Conservation (phyloP, 257 asterid genomes). For the Scutellaria minor region DNA sequence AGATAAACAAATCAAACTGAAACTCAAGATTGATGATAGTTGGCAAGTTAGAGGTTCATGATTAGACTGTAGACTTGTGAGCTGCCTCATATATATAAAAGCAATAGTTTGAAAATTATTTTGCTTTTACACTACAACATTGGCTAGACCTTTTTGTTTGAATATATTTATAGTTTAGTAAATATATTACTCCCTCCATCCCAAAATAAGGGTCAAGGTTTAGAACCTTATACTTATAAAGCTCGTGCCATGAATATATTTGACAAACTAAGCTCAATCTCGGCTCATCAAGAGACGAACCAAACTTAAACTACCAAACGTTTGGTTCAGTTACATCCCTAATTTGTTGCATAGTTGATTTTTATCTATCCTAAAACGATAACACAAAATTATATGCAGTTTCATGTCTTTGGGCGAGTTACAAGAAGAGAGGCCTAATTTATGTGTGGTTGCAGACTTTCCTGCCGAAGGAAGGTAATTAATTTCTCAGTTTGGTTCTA, state of each 20-base stretch:
- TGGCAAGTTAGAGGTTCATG: no score
- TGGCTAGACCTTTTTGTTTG: no score
- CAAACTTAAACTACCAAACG: not conserved
- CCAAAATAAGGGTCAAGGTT: no score
- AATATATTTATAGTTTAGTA: no score
- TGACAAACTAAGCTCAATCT: not conserved
- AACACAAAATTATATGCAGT: slow-evolving; percentile 48
- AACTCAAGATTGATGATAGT: no score
- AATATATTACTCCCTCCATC: no score
- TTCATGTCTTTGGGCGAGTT: slow-evolving; percentile 59
- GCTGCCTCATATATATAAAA: no score
- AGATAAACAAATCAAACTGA: not conserved
- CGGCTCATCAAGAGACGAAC: not conserved
- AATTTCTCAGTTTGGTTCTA: slow-evolving; percentile 28
- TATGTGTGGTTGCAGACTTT: slow-evolving; percentile 69
- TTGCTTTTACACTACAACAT: no score
- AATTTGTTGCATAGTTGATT: not conserved
- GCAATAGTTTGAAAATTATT: no score
- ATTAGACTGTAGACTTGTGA: no score
- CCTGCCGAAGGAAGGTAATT: slow-evolving; percentile 67
- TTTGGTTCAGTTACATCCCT: not conserved
- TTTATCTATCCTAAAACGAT: slow-evolving; percentile 24
- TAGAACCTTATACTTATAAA: not conserved
- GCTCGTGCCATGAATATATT: not conserved
- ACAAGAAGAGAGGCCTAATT: slow-evolving; percentile 61